Base-by-base conservation (phyloP, 2,329 filamentous ascomycete genomes). In the Pseudophaeomoniella oleicola region DNA sequence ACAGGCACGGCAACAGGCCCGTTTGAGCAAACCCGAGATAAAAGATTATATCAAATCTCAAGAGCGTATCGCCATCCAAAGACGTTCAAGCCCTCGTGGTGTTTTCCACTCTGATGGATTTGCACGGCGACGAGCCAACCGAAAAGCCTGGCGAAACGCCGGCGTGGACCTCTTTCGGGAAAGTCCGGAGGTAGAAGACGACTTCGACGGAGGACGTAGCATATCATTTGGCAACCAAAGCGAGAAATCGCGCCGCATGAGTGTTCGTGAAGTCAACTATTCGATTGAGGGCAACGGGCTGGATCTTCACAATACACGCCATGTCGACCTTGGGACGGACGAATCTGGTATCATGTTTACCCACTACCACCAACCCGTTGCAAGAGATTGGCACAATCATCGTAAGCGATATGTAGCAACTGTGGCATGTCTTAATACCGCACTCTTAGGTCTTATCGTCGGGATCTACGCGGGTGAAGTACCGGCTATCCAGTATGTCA, bases 381-480 rank as follows among this genome's bases (percentile, higher is more conserved):
- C 81, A 18, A 69, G 81, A 50, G 78, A 86, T 47, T 88, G 72
- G 82, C 73, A 71, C 10, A 63, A 67, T 5, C 52, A 58, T 14
- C 72, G 78, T 44, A 88, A 87, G 55, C 63, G 78, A 40, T 72
- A 81, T 41, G 70, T 75, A 16, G 81, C 82, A 3, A 56, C 66
- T 3, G 71, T 84, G 39, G 75, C 79, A 6, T 87, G 82, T 50
- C 60, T 79, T 44, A 84, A 81, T 46, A 84, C 81, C 4, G 74
- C 77, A 11, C 61, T 84, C 37, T 65, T 86, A 32, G 81, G 81
- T 0, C 60, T 81, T 16, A 63, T 85, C 15, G 62, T 83, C 39
- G 81, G 82, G 1, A 79, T 86, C 15, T 88, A 86, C 51, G 77
- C 79, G 37, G 82, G 81, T 3, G 69, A 85, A 45, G 80, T 85